Conservation (phyloP, 1,284 basidiomycete genomes). For the Cutaneotrichosporon cyanovorans region DNA sequence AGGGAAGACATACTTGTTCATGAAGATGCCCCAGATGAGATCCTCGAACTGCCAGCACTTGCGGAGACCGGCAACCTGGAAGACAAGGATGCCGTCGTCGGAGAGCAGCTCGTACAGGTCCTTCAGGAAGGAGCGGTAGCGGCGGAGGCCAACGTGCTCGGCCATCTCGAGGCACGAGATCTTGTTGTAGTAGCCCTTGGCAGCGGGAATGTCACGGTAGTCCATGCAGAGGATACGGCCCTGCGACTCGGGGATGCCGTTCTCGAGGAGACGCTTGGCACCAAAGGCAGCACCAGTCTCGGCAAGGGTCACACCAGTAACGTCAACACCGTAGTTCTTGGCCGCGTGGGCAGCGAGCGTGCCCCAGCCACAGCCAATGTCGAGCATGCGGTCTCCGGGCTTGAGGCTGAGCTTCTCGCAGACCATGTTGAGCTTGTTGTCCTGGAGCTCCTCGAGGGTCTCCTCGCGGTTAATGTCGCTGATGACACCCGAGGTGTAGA, state of each 20-base stretch:
- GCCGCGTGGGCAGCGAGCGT: constrained; percentile 80
- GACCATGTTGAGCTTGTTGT: constrained; percentile 93
- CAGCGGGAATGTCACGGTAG: constrained; percentile 83
- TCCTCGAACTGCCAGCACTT: constrained; percentile 97
- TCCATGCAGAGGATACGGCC: constrained; percentile 91
- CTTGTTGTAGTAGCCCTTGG: constrained; percentile 77
- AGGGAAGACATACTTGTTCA: constrained; percentile 97
- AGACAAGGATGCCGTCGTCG: constrained; percentile 88
- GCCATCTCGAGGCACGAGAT: constrained; percentile 98
- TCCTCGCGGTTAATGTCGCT: constrained; percentile 66
- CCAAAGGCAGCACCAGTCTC: constrained; percentile 89
- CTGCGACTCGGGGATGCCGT: constrained; percentile 66
- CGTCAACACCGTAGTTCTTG: constrained; percentile 93
- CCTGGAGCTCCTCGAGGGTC: constrained; percentile 91
- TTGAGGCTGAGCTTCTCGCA: constrained; percentile 90
- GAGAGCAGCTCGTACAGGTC: constrained; percentile 91
- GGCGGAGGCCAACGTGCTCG: constrained; percentile 94
- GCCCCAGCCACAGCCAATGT: constrained; percentile 97
- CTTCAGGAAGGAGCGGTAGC: constrained; percentile 79
- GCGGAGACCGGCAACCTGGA: constrained; percentile 93
- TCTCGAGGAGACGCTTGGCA: constrained; percentile 74
- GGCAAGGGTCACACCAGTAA: constrained; percentile 88
- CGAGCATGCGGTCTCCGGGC: constrained; percentile 71
- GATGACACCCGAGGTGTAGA: constrained; percentile 93
- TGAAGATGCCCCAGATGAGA: constrained; percentile 75